Evolutionary conservation across 805 yeast genomes (phyloP), one percentile per base, ranked within the genome.

Genomic region (Metschnikowia drakensbergensis): DNA sequence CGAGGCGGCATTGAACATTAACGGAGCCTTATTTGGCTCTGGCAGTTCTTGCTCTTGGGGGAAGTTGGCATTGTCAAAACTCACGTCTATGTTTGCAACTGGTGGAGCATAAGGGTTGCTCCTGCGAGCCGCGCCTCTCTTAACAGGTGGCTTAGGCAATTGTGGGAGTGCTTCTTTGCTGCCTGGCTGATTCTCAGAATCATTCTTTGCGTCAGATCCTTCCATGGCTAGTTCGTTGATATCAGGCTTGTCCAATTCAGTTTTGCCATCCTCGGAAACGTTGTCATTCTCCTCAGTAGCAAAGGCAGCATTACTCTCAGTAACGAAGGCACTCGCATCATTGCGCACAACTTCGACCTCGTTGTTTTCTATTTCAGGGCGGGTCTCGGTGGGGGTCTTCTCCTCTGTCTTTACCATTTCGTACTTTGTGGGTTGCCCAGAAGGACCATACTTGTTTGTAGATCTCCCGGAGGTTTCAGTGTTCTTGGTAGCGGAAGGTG

Each of bases 41-140:
- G 23, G 36, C 13, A 41, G 46, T 6, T 35, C 46, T 3, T 49
- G 51, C 6, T 41, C 30, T 8, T 51, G 56, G 6, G 47, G 46
- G 7, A 47, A 49, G n/a, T 22, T 28, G 6, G 54, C 59, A 8
- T 51, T 53, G 32, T 68, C 71, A 50, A 66, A 69, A 37, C 71
- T 65, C 26, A 63, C 66, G 43, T 69, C 73, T 13, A 67, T 53
- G 43, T 68, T 67, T 3, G 62, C 47, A 26, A n/a, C 42, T 10
- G 49, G 34, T 9, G 50, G 45, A 7, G 49, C 42, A n/a, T 46
- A 36, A 8, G 35, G 8, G 23, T 49, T 46, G 26, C 43, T 40
- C 25, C 43, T 31, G 43, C 32, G 43, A 40, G 43, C 29, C 9
- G 28, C n/a, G 3, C 11, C 31, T 13, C 22, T 40, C 29, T 25